Base-by-base conservation (phyloP, 176 grass and related monocot species). In the Musa schizocarpa region DNA sequence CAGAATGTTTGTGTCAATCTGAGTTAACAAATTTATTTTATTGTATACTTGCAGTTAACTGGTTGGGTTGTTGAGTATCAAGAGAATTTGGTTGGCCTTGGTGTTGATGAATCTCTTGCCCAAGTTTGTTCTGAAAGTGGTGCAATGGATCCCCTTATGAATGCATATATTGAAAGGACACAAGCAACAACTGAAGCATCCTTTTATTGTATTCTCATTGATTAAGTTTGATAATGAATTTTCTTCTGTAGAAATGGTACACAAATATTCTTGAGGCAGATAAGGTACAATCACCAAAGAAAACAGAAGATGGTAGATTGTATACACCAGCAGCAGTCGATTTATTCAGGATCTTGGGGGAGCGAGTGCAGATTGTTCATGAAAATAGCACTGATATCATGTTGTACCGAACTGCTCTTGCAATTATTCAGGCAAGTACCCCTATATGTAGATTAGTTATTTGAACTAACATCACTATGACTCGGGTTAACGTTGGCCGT, bases 111-210 rank as follows among this genome's bases (percentile, higher is more conserved):
- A 53, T 99, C 91, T 62, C 83, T 99, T 84, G 90, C 96, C 57
- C 96, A 99, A 92, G 96, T 99, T 89, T 94, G 90, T 85, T 99
- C 96, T 72, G 88, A 99, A 90, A 94, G 96, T 87, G 96, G 96
- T 83, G 91, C 96, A 75, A 73, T 99, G 85, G 96, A 99, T 81
- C 96, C 96, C 19, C 91, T 99, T 63, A 99, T 99, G 96, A 95
- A 99, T 83, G 89, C 92, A 78, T 99, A 95, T 79, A 86, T 99
- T 77, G 96, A 95, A 48, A 87, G 88, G 74, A 99, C 93, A 88
- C 91, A 92, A 80, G 88, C 86, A 85, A 92, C 96, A 86, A 99
- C 96, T 56, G 94, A 99, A 88, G 96, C 95, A 81, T 50, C 59
- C 69, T 27, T 27, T 72, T 76, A 20, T 20, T 26, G 66, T 75